phyloP scores from a whole-genome alignment of 139 green algal species.

The Chlorella vulgaris region DNA sequence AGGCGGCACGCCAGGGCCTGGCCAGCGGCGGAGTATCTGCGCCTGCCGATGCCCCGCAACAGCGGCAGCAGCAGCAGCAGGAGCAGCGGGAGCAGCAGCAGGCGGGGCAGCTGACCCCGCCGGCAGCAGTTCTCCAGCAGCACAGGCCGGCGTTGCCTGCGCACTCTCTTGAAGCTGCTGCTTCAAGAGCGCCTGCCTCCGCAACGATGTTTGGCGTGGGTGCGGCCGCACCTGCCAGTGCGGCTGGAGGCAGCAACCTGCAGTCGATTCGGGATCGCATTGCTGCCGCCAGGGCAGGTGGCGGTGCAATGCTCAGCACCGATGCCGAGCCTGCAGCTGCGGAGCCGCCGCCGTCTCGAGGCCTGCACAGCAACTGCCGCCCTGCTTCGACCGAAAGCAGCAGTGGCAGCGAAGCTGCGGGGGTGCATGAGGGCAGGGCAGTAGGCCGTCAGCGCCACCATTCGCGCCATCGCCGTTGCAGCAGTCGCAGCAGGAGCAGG shows the following conservation, averaged over 20 bases:
- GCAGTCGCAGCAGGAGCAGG: background rate
- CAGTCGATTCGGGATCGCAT: constrained; percentile 30
- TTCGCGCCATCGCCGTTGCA: background rate
- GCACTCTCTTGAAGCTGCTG: too few species aligned
- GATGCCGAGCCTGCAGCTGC: too few species aligned
- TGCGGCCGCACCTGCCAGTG: background rate
- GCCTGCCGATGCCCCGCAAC: background rate
- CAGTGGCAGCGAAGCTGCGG: background rate
- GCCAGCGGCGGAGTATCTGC: background rate
- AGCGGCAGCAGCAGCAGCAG: background rate
- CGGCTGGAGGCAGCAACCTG: background rate
- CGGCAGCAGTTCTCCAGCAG: background rate
- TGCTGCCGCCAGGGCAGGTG: background rate
- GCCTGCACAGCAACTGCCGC: too few species aligned
- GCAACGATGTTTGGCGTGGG: too few species aligned
- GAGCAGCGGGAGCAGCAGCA: background rate
- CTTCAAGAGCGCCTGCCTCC: too few species aligned
- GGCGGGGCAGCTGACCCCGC: background rate
- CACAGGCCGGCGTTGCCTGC: constrained; percentile 19
- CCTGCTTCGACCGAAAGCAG: too few species aligned
- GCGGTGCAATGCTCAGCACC: background rate
- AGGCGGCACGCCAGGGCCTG: background rate
- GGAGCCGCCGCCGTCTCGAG: background rate
- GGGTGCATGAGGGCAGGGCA: background rate
- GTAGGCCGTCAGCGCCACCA: background rate